A percentile compares a stretch with the other conserved stretches of the same genome.
These are phyloP conservation scores for Cenococcum geophilum DNA, from an alignment of 495 filamentous ascomycete genomes.

Conservation along the genomic window DNA sequence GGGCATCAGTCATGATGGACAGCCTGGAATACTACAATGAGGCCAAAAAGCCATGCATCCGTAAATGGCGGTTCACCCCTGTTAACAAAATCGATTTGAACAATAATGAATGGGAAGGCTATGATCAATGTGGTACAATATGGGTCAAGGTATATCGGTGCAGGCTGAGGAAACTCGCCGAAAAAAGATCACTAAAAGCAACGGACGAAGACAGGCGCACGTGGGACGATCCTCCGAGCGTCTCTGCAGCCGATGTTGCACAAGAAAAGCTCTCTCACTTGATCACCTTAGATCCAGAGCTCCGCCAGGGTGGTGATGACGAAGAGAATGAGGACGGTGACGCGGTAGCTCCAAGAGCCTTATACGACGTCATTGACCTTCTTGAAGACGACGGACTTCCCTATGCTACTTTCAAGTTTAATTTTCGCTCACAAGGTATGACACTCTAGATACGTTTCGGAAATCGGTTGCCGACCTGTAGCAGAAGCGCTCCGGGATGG, in stretches of 20 bases:
- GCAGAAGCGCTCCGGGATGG: not conserved
- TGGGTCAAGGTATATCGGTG: not conserved
- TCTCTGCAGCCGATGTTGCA: not conserved
- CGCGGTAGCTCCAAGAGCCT: not conserved
- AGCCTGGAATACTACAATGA: not conserved
- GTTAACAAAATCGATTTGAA: not conserved
- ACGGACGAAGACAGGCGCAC: not conserved
- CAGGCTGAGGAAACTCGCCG: not conserved
- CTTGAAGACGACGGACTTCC: not conserved
- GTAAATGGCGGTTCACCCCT: not conserved
- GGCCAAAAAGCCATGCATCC: not conserved
- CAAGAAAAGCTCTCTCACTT: not conserved
- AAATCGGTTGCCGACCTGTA: not conserved
- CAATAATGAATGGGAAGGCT: constrained; percentile 1
- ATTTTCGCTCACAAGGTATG: constrained; percentile 1
- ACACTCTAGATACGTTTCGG: not conserved
- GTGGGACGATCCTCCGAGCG: not conserved
- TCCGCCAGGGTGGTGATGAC: not conserved
- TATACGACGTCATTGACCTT: not conserved
- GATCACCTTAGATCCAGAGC: not conserved
- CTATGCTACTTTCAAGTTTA: not conserved
- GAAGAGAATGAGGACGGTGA: not conserved
- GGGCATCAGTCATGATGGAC: not conserved
- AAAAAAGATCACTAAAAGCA: not conserved
- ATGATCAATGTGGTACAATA: not conserved